A percentile compares a stretch with the other conserved stretches of the same genome.
Conservation (phyloP, 306 rosid species). For the Carpinus fangiana region DNA sequence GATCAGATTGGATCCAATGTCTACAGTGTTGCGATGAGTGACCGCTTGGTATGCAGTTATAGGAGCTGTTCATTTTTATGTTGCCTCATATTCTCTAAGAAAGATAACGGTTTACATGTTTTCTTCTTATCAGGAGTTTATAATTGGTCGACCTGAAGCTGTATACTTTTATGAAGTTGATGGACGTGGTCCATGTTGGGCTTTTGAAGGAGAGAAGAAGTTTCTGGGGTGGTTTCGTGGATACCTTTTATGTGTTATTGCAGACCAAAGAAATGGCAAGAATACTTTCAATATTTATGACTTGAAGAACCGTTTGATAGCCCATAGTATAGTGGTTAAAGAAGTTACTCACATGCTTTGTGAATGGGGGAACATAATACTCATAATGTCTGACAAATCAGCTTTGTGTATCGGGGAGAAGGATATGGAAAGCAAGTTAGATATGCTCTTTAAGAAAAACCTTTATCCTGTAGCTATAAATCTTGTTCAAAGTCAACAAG, state of each 20-base stretch:
- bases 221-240: constrained; percentile 97
- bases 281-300: constrained; percentile 89
- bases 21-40: constrained; percentile 86
- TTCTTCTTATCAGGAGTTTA: constrained; percentile 64
- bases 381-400: constrained; percentile 82
- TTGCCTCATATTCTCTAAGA: constrained; percentile 17
- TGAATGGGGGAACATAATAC: constrained; percentile 97
- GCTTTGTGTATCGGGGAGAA: constrained; percentile 93
- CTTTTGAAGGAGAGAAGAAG: constrained; percentile 97
- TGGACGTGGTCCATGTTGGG: constrained; percentile 99
- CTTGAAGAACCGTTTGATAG: constrained; percentile 87
- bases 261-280: constrained; percentile 79
- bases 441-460: constrained; percentile 95
- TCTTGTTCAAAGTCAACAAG: constrained; percentile 98
- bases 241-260: constrained; percentile 90
- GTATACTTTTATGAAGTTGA: constrained; percentile 96
- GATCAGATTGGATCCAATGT: constrained; percentile 89
- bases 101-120: constrained; percentile 29
- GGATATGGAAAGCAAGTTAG: constrained; percentile 99
- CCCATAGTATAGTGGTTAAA: constrained; percentile 76
- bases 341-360: constrained; percentile 94
- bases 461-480: constrained; percentile 88
- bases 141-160: constrained; percentile 94
- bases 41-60: constrained; percentile 67
- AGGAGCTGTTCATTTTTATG: constrained; percentile 5